phyloP scores from a whole-genome alignment of 2,329 filamentous ascomycete genomes.

The Ilyonectria robusta region DNA sequence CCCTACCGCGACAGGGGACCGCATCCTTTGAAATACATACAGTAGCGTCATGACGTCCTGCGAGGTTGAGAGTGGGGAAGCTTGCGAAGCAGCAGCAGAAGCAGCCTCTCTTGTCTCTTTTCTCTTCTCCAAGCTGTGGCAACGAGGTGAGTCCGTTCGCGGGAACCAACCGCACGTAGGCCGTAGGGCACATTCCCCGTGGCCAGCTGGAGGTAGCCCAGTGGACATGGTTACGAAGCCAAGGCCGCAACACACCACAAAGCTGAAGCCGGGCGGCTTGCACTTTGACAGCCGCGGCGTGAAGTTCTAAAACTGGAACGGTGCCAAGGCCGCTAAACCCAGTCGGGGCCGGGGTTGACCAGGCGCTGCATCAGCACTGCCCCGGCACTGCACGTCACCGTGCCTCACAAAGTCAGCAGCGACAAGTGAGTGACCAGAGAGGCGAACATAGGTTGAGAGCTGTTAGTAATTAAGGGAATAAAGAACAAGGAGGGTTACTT shows the following conservation, averaged over 20 bases:
- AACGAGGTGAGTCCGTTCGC: constrained; percentile 2
- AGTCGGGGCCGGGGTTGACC: constrained; percentile 17
- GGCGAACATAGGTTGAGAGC: neutral
- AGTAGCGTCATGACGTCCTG: constrained; percentile 22
- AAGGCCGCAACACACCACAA: neutral
- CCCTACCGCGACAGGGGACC: constrained; percentile 20
- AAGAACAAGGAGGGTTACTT: constrained; percentile 30
- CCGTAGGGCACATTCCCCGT: constrained; percentile 1
- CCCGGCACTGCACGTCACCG: constrained; percentile 47
- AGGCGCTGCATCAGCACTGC: constrained; percentile 43
- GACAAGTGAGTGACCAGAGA: neutral
- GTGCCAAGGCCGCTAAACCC: constrained; percentile 16
- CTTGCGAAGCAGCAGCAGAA: constrained; percentile 24
- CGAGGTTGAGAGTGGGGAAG: constrained; percentile 21
- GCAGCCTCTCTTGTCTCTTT: neutral
- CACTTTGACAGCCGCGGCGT: constrained; percentile 13
- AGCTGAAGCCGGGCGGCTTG: neutral
- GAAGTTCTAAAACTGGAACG: constrained; percentile 33
- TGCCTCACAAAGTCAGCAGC: constrained; percentile 40
- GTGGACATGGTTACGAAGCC: neutral
- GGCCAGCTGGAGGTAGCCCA: constrained; percentile 13
- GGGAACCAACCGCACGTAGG: constrained; percentile 8
- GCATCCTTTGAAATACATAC: constrained; percentile 17
- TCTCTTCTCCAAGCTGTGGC: neutral
- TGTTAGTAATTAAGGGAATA: constrained; percentile 2